These are phyloP conservation scores for Fonsecaea monophora DNA, from an alignment of 2,329 filamentous ascomycete genomes.

Conservation along the genomic window DNA sequence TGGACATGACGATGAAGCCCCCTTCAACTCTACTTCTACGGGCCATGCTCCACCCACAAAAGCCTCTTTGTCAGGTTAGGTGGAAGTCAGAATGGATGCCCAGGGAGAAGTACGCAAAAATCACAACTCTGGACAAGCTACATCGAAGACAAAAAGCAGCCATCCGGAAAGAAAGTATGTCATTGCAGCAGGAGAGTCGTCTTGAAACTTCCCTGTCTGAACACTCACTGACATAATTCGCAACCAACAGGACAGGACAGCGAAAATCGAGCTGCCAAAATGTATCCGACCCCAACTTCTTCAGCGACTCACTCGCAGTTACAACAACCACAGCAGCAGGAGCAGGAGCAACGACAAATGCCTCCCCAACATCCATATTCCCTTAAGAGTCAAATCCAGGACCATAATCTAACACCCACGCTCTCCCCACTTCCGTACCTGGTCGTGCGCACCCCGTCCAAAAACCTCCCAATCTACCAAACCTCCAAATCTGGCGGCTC, in stretches of 20 bases:
- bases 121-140: slow-evolving; percentile 40
- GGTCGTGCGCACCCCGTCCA: slow-evolving; percentile 72
- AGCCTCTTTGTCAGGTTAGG: slow-evolving; percentile 34
- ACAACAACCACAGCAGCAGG: slow-evolving; percentile 31
- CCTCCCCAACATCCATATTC: background rate
- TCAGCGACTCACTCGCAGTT: slow-evolving; percentile 15
- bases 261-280: slow-evolving; percentile 24
- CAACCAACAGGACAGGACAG: slow-evolving; percentile 23
- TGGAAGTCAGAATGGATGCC: slow-evolving; percentile 39
- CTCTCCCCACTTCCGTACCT: slow-evolving; percentile 66
- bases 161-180: slow-evolving; percentile 38
- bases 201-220: background rate
- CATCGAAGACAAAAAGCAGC: slow-evolving; percentile 40
- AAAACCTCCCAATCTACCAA: slow-evolving; percentile 79
- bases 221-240: slow-evolving; percentile 6
- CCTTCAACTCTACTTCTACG: slow-evolving; percentile 37
- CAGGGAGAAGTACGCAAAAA: slow-evolving; percentile 40
- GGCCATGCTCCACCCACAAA: slow-evolving; percentile 28
- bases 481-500: slow-evolving; percentile 77
- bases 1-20: slow-evolving; percentile 26
- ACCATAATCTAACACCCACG: slow-evolving; percentile 41
- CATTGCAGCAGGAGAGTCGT: background rate
- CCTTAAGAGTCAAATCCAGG: slow-evolving; percentile 49
- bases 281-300: slow-evolving; percentile 33
- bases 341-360: no score